Evolutionary conservation across 768 basidiomycete genomes (phyloP), one percentile per base, ranked within the genome.

Genomic region (Trametes cingulata): DNA sequence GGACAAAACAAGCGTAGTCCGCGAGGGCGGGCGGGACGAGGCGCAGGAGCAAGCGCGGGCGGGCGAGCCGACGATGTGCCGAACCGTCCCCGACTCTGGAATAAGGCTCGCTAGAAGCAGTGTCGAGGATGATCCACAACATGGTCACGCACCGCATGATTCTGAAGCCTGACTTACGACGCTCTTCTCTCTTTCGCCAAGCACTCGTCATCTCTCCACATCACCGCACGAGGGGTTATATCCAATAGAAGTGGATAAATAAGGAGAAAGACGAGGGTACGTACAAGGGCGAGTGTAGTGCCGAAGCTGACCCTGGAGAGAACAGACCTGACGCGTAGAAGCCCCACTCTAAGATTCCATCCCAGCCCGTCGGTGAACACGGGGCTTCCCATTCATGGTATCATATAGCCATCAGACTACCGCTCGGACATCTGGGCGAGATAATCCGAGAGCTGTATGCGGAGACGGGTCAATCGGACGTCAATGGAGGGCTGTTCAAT

Each of bases 391-490:
- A 22, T 20, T 17, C 36, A 29, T 46, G 49, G 36, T 52, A 50
- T 33, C 29, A 33, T 45, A 61, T 9, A 49, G 33, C 33, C 9
- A 51, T 20, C 46, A 51, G 14, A 39, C 53, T 57, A 64, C 41
- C 66, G 63, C 55, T 67, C 66, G 12, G 66, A 63, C 66, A 67
- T 67, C 37, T 67, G 66, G n/a, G 55, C 58, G n/a, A 68, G 60
- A 54, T 68, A 63, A 68, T 85, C 85, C 22, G 85, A 85, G 33
- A 86, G 76, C 83, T 84, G 57, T 25, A 52, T 22, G 10, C 27
- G 29, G 14, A 14, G 51, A 66, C 35, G 67, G 33, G n/a, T 25
- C 29, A 4, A 22, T 22, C 24, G 39, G 19, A 48, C 43, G 46
- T 49, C 8, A 33, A 40, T 15, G 13, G 27, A 35, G 25, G 14